These are phyloP conservation scores for Pythium myriotylum DNA, from an alignment of 352 stramenopile species.

Conservation along the genomic window DNA sequence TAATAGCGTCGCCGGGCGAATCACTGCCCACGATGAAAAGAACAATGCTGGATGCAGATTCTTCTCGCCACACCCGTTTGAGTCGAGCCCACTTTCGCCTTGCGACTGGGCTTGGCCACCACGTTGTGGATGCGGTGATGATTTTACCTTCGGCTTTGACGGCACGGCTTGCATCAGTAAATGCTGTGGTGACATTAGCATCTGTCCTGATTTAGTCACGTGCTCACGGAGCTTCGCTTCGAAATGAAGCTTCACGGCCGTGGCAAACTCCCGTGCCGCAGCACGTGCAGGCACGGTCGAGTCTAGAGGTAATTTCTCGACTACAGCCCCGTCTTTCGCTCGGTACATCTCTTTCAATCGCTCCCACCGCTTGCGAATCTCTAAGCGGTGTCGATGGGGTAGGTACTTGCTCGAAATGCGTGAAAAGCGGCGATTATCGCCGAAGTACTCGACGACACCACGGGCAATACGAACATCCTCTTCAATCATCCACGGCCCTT, in stretches of 20 bases:
- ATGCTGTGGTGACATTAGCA: too few relatives aligned
- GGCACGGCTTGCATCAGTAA: neutral
- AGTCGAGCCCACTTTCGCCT: neutral
- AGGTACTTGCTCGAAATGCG: constrained; percentile 58
- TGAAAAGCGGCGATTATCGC: constrained; percentile 67
- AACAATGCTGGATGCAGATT: constrained; percentile 82
- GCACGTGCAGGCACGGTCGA: neutral
- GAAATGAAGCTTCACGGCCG: constrained; percentile 56
- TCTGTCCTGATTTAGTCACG: neutral
- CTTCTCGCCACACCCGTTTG: constrained; percentile 44
- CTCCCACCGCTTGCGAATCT: constrained; percentile 74
- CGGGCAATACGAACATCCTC: constrained; percentile 78
- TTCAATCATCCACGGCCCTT: constrained; percentile 68
- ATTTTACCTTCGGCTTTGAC: neutral
- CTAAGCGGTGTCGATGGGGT: constrained; percentile 63
- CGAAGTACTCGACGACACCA: constrained; percentile 65
- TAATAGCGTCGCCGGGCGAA: constrained; percentile 61
- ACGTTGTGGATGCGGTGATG: too few relatives aligned
- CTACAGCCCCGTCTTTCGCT: constrained; percentile 24
- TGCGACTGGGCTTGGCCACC: neutral
- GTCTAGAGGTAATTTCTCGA: neutral
- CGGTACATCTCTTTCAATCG: constrained; percentile 28
- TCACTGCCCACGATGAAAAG: constrained; percentile 84
- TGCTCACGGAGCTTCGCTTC: constrained; percentile 28
- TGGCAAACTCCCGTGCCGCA: constrained; percentile 46